Evolutionary conservation across 176 grass and related monocot genomes (phyloP).

Genomic region (Hordeum vulgare): MorexV3_pseudomolecules_assembly NC_058518.1:134944393-134944892

Average conservation of each 20-base stretch:
- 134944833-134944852: neutral
- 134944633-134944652: neutral
- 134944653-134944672: neutral
- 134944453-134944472: neutral
- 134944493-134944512: neutral
- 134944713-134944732: neutral
- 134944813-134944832: neutral
- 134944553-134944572: neutral
- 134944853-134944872: neutral
- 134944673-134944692: neutral
- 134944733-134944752: neutral
- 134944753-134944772: neutral
- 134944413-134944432: neutral
- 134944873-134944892: slow-evolving; percentile 30
- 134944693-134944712: neutral
- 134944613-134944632: neutral
- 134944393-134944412: neutral
- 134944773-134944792: no score
- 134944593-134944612: neutral
- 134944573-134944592: neutral
- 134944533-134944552: neutral
- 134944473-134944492: neutral
- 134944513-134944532: neutral
- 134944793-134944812: no score
- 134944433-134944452: neutral